Percentiles rank a stretch among this genome's conserved stretches.
phyloP scores from a whole-genome alignment of 2,329 filamentous ascomycete species.

The Talaromyces sp. region DNA sequence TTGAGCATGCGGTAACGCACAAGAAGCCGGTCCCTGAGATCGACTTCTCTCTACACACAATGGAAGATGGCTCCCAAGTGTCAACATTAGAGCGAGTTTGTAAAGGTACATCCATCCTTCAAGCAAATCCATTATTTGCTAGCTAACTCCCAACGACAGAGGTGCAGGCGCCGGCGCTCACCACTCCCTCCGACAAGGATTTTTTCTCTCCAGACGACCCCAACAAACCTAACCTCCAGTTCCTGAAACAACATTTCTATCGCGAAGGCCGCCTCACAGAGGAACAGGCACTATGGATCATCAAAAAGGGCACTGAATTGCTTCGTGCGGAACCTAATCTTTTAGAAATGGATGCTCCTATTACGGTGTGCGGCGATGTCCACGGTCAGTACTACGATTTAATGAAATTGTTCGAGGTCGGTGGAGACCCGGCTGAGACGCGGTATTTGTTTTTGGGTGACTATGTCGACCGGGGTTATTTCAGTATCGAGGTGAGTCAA shows the following conservation, averaged over 20 bases:
- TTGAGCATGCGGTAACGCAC: slow-evolving; percentile 87
- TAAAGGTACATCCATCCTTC: slow-evolving; percentile 66
- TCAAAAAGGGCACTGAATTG: slow-evolving; percentile 80
- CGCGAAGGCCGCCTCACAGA: slow-evolving; percentile 94
- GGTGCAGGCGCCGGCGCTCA: slow-evolving; percentile 94
- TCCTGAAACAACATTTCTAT: slow-evolving; percentile 98
- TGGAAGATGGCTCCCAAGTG: slow-evolving; percentile 95
- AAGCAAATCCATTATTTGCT: no score
- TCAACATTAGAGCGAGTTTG: slow-evolving; percentile 94
- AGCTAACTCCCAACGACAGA: slow-evolving; percentile 52
- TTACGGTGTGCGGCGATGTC: slow-evolving; percentile 96
- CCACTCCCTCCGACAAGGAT: slow-evolving; percentile 85
- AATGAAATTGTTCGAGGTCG: slow-evolving; percentile 99
- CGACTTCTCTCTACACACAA: slow-evolving; percentile 95
- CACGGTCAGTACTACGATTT: slow-evolving; percentile 99
- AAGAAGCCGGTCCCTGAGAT: slow-evolving; percentile 97
- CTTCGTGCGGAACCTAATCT: slow-evolving; percentile 89
- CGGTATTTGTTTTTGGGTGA: slow-evolving; percentile 95
- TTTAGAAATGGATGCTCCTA: slow-evolving; percentile 98
- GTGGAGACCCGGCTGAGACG: slow-evolving; percentile 92
- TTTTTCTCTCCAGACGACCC: slow-evolving; percentile 86
- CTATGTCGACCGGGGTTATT: slow-evolving; percentile 97
- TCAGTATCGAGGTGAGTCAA: slow-evolving; percentile 76
- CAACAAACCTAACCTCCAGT: slow-evolving; percentile 84
- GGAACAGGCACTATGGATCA: slow-evolving; percentile 95